phyloP scores from a whole-genome alignment of 768 basidiomycete genomes.

The Podaxis sp. region DNA sequence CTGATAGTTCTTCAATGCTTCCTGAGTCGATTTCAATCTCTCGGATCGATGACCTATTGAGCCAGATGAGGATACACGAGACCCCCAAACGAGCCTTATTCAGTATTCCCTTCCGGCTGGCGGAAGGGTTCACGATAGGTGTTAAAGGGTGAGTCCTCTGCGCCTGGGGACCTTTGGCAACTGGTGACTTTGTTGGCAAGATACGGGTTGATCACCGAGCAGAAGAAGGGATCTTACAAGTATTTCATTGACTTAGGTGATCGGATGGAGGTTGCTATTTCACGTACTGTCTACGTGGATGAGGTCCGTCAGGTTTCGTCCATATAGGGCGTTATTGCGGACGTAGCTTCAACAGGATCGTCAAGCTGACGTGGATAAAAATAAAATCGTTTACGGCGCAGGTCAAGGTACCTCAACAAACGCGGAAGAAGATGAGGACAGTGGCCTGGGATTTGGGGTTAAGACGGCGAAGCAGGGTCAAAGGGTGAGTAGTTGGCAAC shows the following conservation, averaged over 20 bases:
- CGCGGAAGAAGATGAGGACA: constrained; percentile 37
- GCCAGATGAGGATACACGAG: constrained; percentile 79
- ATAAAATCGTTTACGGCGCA: constrained; percentile 42
- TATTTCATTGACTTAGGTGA: constrained; percentile 81
- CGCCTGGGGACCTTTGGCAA: neutral
- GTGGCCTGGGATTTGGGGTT: constrained; percentile 20
- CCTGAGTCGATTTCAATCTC: constrained; percentile 71
- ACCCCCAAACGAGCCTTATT: constrained; percentile 81
- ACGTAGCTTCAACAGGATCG: constrained; percentile 26
- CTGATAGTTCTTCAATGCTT: constrained; percentile 40
- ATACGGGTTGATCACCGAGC: constrained; percentile 85
- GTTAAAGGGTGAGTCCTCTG: constrained; percentile 64
- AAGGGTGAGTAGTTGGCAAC: constrained; percentile 35
- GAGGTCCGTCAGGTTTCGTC: constrained; percentile 41
- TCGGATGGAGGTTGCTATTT: constrained; percentile 69
- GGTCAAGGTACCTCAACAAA: constrained; percentile 28
- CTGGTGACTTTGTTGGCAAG: constrained; percentile 31
- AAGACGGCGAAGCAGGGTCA: constrained; percentile 47
- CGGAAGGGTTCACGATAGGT: constrained; percentile 68
- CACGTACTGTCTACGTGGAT: constrained; percentile 72
- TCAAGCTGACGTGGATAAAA: constrained; percentile 41
- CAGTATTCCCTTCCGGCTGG: constrained; percentile 77
- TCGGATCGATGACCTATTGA: constrained; percentile 71
- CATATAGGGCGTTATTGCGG: neutral
- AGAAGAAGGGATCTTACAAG: constrained; percentile 77